These are phyloP conservation scores for Chaetomium tenue DNA, from an alignment of 495 filamentous ascomycete genomes.

Conservation along the genomic window DNA sequence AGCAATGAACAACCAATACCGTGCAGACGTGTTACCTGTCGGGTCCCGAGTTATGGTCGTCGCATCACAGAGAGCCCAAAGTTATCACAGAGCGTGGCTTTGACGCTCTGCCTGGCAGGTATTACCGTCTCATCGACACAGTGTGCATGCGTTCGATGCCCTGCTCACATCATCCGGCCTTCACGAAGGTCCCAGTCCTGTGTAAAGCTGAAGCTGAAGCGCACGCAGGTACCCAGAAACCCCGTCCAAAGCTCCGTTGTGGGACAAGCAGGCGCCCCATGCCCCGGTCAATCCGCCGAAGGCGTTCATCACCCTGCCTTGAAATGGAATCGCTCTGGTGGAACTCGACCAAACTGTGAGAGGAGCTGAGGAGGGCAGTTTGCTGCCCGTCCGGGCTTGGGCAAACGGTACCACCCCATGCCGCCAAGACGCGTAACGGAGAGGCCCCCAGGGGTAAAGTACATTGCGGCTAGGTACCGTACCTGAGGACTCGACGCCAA, in stretches of 20 bases:
- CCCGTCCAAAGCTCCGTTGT: conserved; percentile 11
- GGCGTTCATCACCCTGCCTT: conserved; percentile 22
- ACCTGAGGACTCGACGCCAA: conserved; percentile 29
- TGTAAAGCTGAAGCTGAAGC: conserved; percentile 14
- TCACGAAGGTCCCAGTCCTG: conserved; percentile 1
- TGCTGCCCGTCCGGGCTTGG: conserved; percentile 15
- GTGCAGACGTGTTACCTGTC: neutral
- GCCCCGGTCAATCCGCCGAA: conserved; percentile 31
- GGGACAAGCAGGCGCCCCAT: conserved; percentile 23
- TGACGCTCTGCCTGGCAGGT: conserved; percentile 10
- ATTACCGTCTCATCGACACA: conserved; percentile 7
- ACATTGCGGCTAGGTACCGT: conserved; percentile 31
- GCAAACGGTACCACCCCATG: conserved; percentile 19
- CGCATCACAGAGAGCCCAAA: neutral
- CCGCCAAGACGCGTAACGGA: conserved; percentile 30
- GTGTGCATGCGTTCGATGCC: conserved; percentile 1
- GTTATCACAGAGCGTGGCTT: conserved; percentile 18
- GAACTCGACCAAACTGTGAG: conserved; percentile 12
- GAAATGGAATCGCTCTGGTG: conserved; percentile 29
- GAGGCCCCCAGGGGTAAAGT: conserved; percentile 24
- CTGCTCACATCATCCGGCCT: conserved; percentile 24
- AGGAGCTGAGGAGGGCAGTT: conserved; percentile 18
- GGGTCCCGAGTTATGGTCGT: neutral
- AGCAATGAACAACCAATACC: neutral
- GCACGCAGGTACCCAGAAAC: conserved; percentile 4